Base-by-base conservation (phyloP, 371 early-diverging fungal genomes). In the Syncephalastrum contaminatum region DNA sequence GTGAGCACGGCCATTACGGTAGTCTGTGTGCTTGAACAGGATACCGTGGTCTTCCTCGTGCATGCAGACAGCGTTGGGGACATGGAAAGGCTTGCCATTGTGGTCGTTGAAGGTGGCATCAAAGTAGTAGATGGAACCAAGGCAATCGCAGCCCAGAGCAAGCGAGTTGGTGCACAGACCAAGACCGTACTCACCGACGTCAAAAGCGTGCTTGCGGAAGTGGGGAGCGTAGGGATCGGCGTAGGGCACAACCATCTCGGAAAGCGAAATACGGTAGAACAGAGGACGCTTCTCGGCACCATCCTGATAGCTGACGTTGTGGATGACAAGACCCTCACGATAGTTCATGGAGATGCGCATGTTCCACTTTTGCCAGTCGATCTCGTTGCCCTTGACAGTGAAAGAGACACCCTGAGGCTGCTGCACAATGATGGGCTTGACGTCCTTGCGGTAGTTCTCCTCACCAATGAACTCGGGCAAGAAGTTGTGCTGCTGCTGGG, bases 291-390 rank as follows among this genome's bases (percentile, higher is more conserved):
- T 63, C 42, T 76, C 71, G 43, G 54, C 53, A 53, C 79, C 79
- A 54, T 81, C 78, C 51, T 70, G 70, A 48, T 78, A 78, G 42
- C 63, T 72, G 40, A 81, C 69, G 30, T 81, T 75, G 56, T 81
- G 79, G 22, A 81, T 72, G 19, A 81, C 79, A 5, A 81, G 65
- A 60, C 81, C 81, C 51, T 81, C 81, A 54, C 81, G 77, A 49
- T 77, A 75, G 66, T 78, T 78, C 77, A 78, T 75, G 36, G 75
- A 75, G 57, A 81, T 76, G 43, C 72, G 72, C 71, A 81, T 66
- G 46, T 77, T 81, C 74, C 75, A 81, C 62, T 81, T 81, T 72
- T 81, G 79, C 81, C 81, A 81, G 46, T 75, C 74, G 48, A 81
- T 76, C 53, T 73, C 76, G 36, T 66, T 67, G 46, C 79, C 81